Base-by-base conservation (phyloP, 1,284 basidiomycete species). In the Naganishia sp. region DNA sequence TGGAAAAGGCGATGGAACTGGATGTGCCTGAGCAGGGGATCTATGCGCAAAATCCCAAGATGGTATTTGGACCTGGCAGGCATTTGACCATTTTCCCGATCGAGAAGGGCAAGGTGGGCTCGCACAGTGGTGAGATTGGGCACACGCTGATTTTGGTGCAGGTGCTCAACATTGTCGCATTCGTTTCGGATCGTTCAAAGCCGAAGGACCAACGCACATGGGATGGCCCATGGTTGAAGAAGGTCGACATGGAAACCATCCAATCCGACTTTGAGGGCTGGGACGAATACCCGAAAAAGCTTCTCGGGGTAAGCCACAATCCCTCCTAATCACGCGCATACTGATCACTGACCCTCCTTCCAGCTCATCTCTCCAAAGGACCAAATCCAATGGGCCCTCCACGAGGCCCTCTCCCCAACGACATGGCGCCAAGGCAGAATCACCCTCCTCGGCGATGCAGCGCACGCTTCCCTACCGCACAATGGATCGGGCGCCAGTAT, bases 61-160 rank as follows among this genome's bases (percentile, higher is more conserved):
- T 67, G 66, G 56, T 55, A n/a, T 46, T 70, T 45, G 71, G 71
- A 1, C 66, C 61, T 3, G 66, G 68, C 21, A 60, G 65, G 45
- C 86, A 87, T 73, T 75, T 86, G 39, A 83, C 86, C 56, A 81
- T 82, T 3, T 86, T 85, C 72, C 84, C 85, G 0, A 84, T 88
- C 66, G 79, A 82, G n/a, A 69, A 72, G 43, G 70, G 69, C 6
- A 67, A 52, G 42, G 64, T 63, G 39, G 25, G 64, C 54, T 28
- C 18, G 18, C 31, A 6, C 6, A 1, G 1, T 18, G 33, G 10
- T n/a, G 15, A 3, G n/a, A 18, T 28, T 6, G n/a, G 18, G 53
- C 33, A 13, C 10, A 36, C 6, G 33, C 28, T 33, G 53, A 28
- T 52, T 9, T 11, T 21, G 9, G 28, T 23, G 31, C 70, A 84